Evolutionary conservation across 768 basidiomycete species (phyloP).

Genomic region (Macrolepiota fuliginosa): DNA sequence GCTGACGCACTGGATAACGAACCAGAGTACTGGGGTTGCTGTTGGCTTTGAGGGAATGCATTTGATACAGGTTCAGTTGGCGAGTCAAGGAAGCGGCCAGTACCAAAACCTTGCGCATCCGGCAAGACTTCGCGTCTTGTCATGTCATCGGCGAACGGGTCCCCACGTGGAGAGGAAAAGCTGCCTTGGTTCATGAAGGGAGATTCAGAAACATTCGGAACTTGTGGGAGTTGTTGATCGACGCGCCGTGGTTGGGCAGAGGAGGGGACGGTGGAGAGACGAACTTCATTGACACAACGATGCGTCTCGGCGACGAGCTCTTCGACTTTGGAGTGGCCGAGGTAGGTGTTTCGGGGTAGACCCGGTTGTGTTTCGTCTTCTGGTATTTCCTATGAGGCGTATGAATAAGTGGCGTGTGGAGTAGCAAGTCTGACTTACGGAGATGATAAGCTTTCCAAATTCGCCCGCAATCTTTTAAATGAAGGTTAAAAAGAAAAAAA

Average conservation of each 20-base stretch:
- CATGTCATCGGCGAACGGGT: not conserved
- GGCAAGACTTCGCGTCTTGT: not conserved
- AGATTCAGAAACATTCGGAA: conserved; percentile 4
- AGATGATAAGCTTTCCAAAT: conserved; percentile 49
- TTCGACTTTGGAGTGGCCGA: conserved; percentile 61
- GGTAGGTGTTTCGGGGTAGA: conserved; percentile 68
- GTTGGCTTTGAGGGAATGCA: not conserved
- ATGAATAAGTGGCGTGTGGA: not conserved
- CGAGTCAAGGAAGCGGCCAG: conserved; percentile 26
- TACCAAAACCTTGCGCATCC: conserved; percentile 19
- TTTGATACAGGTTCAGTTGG: conserved; percentile 3
- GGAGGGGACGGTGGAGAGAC: conserved; percentile 39
- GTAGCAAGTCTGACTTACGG: conserved; percentile 26
- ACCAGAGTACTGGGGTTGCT: conserved; percentile 4
- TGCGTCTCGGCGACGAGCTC: conserved; percentile 62
- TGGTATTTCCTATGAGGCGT: conserved; percentile 61
- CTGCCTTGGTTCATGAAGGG: not conserved
- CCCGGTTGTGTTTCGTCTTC: conserved; percentile 82
- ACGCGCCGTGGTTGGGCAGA: conserved; percentile 15
- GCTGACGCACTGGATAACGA: conserved; percentile 9
- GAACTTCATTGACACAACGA: conserved; percentile 50
- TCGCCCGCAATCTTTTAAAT: conserved; percentile 47
- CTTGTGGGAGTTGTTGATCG: conserved; percentile 13
- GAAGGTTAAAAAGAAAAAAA: not conserved
- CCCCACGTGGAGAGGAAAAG: not conserved